These are phyloP conservation scores for Sporothrix pseudoabietina DNA, from an alignment of 2,329 filamentous ascomycete genomes.

Conservation along the genomic window DNA sequence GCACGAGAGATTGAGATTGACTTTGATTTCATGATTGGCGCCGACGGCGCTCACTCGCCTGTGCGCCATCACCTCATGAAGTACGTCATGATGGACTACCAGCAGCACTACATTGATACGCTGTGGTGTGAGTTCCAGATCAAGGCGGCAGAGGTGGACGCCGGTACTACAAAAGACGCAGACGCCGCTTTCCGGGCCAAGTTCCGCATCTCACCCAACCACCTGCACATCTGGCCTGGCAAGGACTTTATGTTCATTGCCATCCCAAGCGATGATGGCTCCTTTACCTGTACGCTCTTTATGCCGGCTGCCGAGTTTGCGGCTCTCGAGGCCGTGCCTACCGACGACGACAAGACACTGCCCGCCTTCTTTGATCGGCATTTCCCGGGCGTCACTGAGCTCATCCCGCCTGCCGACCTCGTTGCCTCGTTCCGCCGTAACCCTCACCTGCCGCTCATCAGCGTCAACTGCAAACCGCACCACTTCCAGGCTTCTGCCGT, in stretches of 20 bases:
- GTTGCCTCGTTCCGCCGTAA: slow-evolving; percentile 75
- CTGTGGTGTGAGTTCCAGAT: slow-evolving; percentile 97
- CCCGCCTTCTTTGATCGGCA: slow-evolving; percentile 75
- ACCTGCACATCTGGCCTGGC: slow-evolving; percentile 96
- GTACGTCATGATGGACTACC: slow-evolving; percentile 83
- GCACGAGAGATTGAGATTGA: slow-evolving; percentile 73
- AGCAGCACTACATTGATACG: slow-evolving; percentile 93
- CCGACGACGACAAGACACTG: slow-evolving; percentile 47
- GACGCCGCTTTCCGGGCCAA: slow-evolving; percentile 43
- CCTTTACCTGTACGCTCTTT: slow-evolving; percentile 95
- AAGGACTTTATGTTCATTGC: slow-evolving; percentile 98
- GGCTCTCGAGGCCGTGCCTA: slow-evolving; percentile 64
- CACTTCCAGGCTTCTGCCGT: slow-evolving; percentile 76
- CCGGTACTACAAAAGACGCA: background rate
- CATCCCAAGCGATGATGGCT: slow-evolving; percentile 80
- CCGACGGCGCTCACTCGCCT: slow-evolving; percentile 91
- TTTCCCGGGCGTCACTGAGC: slow-evolving; percentile 80
- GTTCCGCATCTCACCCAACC: slow-evolving; percentile 85
- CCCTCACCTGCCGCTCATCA: slow-evolving; percentile 89
- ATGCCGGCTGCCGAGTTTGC: slow-evolving; percentile 71
- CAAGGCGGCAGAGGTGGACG: slow-evolving; percentile 47
- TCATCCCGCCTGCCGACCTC: slow-evolving; percentile 70
- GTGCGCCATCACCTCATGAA: slow-evolving; percentile 96
- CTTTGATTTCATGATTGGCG: slow-evolving; percentile 94
- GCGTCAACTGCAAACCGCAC: slow-evolving; percentile 88